phyloP scores from a whole-genome alignment of 495 filamentous ascomycete genomes.

The Annulohypoxylon maeteangense region DNA sequence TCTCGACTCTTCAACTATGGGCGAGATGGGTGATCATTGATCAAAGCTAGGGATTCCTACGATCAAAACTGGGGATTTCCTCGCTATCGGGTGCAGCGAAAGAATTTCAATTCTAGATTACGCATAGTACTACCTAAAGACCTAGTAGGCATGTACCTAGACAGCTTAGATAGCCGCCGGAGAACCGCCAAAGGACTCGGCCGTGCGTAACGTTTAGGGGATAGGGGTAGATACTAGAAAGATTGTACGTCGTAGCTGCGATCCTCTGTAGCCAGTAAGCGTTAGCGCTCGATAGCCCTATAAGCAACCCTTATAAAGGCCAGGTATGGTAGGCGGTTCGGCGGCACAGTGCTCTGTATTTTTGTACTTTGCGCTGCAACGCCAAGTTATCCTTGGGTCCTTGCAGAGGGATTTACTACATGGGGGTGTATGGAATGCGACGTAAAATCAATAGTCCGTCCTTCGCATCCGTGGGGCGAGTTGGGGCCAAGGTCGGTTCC shows the following conservation, averaged over 20 bases:
- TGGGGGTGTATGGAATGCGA: slow-evolving; percentile 31
- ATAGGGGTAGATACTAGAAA: background rate
- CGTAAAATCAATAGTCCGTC: slow-evolving; percentile 21
- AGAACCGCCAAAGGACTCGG: slow-evolving; percentile 2
- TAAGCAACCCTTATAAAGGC: slow-evolving; percentile 1
- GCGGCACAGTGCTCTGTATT: slow-evolving; percentile 7
- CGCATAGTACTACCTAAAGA: too few relatives aligned
- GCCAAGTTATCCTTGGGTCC: background rate
- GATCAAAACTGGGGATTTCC: slow-evolving; percentile 1
- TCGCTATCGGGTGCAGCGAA: background rate
- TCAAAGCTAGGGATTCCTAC: background rate
- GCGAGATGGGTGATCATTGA: background rate
- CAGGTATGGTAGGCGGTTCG: background rate
- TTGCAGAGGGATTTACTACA: slow-evolving; percentile 19
- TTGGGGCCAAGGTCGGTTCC: slow-evolving; percentile 32
- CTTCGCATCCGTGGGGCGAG: slow-evolving; percentile 23
- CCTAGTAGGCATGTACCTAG: too few relatives aligned
- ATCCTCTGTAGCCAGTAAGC: slow-evolving; percentile 1
- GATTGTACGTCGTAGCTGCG: slow-evolving; percentile 6
- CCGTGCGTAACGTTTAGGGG: slow-evolving; percentile 11
- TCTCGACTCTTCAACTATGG: background rate
- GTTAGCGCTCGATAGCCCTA: slow-evolving; percentile 17
- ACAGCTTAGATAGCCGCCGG: slow-evolving; percentile 10
- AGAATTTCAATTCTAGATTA: background rate
- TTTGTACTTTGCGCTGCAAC: background rate